Percentiles rank a stretch among this genome's conserved stretches.
Evolutionary conservation across 2,329 filamentous ascomycete species (phyloP).

Genomic region (Botrytis paeoniae): DNA sequence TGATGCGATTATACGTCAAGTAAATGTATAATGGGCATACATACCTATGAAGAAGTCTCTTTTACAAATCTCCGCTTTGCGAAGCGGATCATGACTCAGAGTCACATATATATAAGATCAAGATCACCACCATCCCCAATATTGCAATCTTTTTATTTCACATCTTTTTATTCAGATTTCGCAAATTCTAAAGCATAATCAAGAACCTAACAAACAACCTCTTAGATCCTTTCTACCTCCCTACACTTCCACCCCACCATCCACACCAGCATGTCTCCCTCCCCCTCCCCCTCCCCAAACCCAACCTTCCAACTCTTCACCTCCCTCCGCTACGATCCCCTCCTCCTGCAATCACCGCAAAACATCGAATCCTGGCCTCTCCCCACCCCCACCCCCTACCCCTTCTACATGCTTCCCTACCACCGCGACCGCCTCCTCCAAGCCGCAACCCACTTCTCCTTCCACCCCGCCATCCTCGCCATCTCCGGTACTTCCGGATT

Average conservation of each 20-base stretch:
- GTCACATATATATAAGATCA: not conserved
- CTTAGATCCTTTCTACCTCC: not conserved
- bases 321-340: slow-evolving; percentile 68
- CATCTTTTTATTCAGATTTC: no score
- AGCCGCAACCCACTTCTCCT: slow-evolving; percentile 56
- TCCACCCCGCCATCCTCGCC: slow-evolving; percentile 38
- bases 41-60: not conserved
- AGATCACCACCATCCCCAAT: not conserved
- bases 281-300: not conserved
- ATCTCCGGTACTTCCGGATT: slow-evolving; percentile 50
- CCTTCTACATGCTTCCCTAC: slow-evolving; percentile 75
- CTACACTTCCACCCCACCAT: no score
- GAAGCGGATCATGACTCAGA: not conserved
- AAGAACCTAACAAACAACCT: not conserved
- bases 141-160: not conserved
- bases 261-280: not conserved
- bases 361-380: slow-evolving; percentile 42
- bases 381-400: slow-evolving; percentile 46
- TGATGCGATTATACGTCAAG: not conserved
- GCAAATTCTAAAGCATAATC: not conserved
- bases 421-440: slow-evolving; percentile 76
- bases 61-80: not conserved
- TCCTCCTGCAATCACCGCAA: slow-evolving; percentile 43
- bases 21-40: not conserved
- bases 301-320: slow-evolving; percentile 62